Conservation (phyloP, 495 filamentous ascomycete genomes). For the Penicillium diatomitis region DNA sequence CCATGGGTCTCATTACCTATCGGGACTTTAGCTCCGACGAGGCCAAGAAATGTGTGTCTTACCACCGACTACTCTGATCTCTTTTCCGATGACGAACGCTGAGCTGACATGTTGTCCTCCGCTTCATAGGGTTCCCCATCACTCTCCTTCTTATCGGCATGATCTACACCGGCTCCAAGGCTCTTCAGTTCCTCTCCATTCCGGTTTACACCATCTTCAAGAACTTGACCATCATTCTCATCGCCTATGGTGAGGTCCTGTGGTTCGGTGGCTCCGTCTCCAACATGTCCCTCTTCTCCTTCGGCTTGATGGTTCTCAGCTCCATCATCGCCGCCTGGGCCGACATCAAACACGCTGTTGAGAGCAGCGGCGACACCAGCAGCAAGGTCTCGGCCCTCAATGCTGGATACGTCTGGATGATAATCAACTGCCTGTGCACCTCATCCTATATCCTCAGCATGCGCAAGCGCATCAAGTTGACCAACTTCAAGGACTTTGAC, state of each 20-base stretch:
- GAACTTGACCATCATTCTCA: conserved; percentile 97
- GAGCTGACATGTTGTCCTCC: background rate
- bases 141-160: conserved; percentile 95
- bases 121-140: conserved; percentile 83
- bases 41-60: conserved; percentile 74
- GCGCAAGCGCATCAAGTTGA: conserved; percentile 98
- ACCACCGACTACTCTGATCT: background rate
- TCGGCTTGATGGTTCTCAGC: conserved; percentile 94
- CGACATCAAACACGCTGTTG: conserved; percentile 82
- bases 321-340: conserved; percentile 96
- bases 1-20: conserved; percentile 74
- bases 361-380: conserved; percentile 51
- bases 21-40: conserved; percentile 86
- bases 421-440: conserved; percentile 93
- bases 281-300: conserved; percentile 81
- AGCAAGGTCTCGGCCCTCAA: conserved; percentile 81
- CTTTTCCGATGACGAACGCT: conserved; percentile 11
- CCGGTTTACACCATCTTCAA: conserved; percentile 99
- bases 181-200: conserved; percentile 91
- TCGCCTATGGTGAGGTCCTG: conserved; percentile 96
- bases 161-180: conserved; percentile 98
- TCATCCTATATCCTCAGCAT: conserved; percentile 85
- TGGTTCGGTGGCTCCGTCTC: conserved; percentile 98
- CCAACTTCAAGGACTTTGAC: conserved; percentile 99
- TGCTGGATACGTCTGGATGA: conserved; percentile 96